These are phyloP conservation scores for Cryptococcus maquisensis DNA, from an alignment of 1,284 basidiomycete species.

Conservation along the genomic window DNA sequence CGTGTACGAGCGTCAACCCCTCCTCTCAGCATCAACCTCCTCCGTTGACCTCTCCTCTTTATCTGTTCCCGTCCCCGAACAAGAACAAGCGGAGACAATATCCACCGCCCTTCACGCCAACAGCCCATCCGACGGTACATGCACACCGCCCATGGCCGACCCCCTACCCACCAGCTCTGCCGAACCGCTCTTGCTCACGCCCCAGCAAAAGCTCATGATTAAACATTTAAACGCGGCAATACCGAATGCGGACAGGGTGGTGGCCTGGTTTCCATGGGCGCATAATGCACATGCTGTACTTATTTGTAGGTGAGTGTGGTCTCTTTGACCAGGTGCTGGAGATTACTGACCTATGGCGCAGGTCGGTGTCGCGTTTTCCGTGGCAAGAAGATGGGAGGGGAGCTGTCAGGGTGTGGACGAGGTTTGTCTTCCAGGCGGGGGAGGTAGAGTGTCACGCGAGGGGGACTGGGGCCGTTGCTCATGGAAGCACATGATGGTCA, in stretches of 20 bases:
- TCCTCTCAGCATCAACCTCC: slow-evolving; percentile 3
- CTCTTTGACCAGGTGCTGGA: background rate
- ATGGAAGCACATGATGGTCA: background rate
- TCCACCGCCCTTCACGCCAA: background rate
- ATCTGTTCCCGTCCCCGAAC: too few species aligned
- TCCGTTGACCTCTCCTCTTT: background rate
- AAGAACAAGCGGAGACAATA: background rate
- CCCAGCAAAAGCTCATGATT: slow-evolving; percentile 33
- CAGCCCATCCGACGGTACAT: slow-evolving; percentile 1
- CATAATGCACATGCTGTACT: slow-evolving; percentile 42
- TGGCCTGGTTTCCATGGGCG: slow-evolving; percentile 42
- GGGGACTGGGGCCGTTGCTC: background rate
- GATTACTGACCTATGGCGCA: background rate
- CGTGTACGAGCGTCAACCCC: slow-evolving; percentile 5
- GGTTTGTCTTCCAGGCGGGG: slow-evolving; percentile 16
- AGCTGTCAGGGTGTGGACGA: slow-evolving; percentile 29
- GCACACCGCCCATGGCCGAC: slow-evolving; percentile 11
- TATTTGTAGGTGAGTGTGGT: slow-evolving; percentile 27
- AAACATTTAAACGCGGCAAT: slow-evolving; percentile 21
- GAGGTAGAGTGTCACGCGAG: background rate
- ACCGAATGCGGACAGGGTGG: slow-evolving; percentile 34
- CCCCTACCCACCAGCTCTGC: slow-evolving; percentile 3
- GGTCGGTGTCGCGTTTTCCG: slow-evolving; percentile 25
- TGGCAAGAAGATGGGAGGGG: slow-evolving; percentile 31
- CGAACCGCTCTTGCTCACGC: slow-evolving; percentile 23